Evolutionary conservation across 805 yeast species (phyloP).

Genomic region (Starmerella tilneyi): DNA sequence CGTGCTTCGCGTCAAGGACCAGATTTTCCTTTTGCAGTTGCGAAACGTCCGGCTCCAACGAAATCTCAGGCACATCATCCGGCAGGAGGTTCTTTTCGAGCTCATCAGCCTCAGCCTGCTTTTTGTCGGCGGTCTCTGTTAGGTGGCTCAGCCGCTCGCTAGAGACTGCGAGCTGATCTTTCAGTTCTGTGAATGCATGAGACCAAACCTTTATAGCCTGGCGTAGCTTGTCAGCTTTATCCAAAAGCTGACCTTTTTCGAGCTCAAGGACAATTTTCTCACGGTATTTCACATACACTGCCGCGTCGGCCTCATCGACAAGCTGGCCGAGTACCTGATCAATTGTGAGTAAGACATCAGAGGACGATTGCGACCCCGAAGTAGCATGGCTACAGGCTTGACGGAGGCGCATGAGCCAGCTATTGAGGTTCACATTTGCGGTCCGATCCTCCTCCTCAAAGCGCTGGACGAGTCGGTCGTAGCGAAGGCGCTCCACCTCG

Average conservation of each 20-base stretch:
- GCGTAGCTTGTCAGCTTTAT: conserved; percentile 43
- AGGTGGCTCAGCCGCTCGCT: conserved; percentile 8
- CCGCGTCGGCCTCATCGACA: conserved; percentile 46
- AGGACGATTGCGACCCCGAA: conserved; percentile 3
- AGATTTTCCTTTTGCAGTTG: conserved; percentile 3
- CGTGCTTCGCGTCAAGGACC: conserved; percentile 10
- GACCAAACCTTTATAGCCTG: conserved; percentile 2
- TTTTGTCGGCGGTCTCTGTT: background rate
- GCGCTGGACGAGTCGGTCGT: conserved; percentile 51
- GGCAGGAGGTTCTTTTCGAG: conserved; percentile 5
- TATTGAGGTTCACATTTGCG: conserved; percentile 35
- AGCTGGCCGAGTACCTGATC: conserved; percentile 60
- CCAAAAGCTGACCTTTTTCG: conserved; percentile 61
- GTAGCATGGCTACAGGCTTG: conserved; percentile 75
- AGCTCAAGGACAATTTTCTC: conserved; percentile 33
- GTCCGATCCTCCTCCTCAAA: conserved; percentile 44
- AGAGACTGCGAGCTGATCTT: conserved; percentile 1
- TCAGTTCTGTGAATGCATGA: conserved; percentile 25
- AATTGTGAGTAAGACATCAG: conserved; percentile 38
- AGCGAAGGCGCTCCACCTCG: conserved; percentile 76
- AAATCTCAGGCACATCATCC: background rate
- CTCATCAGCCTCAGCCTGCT: conserved; percentile 1
- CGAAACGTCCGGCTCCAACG: background rate
- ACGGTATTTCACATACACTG: conserved; percentile 23
- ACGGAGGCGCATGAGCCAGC: conserved; percentile 60